phyloP scores from a whole-genome alignment of 1,139 yeast genomes.

The Diutina sp. region DNA sequence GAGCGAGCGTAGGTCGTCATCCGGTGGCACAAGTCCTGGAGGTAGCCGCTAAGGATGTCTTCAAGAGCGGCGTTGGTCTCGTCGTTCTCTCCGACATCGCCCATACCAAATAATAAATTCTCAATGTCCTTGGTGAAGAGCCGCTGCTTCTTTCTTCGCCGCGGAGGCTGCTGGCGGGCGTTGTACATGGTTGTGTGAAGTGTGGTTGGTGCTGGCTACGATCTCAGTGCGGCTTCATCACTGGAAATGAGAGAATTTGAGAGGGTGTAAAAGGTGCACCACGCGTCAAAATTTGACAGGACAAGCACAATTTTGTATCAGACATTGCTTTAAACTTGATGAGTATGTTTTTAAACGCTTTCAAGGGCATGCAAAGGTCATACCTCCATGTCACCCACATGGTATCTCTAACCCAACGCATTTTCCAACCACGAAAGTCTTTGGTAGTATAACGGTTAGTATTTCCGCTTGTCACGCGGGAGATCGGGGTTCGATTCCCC shows the following conservation, averaged over 20 bases:
- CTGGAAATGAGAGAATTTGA: too few species aligned
- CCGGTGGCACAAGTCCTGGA: constrained; percentile 40
- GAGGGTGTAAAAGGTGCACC: not conserved
- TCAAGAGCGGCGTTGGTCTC: constrained; percentile 73
- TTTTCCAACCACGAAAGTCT: not conserved
- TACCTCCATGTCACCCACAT: not conserved
- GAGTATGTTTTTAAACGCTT: too few species aligned
- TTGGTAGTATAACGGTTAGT: not conserved
- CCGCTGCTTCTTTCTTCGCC: constrained; percentile 19
- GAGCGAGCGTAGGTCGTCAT: constrained; percentile 25
- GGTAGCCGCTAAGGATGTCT: constrained; percentile 69
- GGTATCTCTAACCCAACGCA: not conserved
- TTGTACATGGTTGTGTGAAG: not conserved
- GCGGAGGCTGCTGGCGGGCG: not conserved
- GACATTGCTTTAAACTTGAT: too few species aligned
- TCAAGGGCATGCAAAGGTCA: too few species aligned
- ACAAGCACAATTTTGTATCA: too few species aligned
- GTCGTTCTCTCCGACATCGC: constrained; percentile 74
- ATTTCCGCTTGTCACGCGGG: not conserved
- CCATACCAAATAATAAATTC: constrained; percentile 70
- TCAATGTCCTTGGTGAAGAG: constrained; percentile 57
- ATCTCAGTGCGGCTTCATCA: not conserved
- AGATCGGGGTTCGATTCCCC: not conserved
- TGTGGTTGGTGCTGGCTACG: not conserved
- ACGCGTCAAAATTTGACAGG: too few species aligned